phyloP scores from a whole-genome alignment of 768 basidiomycete genomes.

The Phanerodontia chrysosporium region DNA sequence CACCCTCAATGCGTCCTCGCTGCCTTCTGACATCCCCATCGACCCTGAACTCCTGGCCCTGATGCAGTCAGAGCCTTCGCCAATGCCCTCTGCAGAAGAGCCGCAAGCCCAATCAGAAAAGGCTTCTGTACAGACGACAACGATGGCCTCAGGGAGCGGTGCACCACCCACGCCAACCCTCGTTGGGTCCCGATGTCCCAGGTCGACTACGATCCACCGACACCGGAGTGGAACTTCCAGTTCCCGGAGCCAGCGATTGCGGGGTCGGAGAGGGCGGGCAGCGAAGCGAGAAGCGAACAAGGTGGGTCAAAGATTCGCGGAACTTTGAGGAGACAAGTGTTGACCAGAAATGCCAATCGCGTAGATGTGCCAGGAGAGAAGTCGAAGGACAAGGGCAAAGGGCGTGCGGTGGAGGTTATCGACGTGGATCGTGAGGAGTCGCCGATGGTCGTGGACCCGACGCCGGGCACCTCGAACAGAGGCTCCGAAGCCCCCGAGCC shows the following conservation, averaged over 20 bases:
- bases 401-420: slow-evolving; percentile 2
- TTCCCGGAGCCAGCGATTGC: slow-evolving; percentile 15
- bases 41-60: slow-evolving; percentile 21
- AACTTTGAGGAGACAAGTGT: slow-evolving; percentile 9
- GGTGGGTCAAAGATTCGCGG: slow-evolving; percentile 8
- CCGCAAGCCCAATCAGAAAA: not conserved
- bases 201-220: slow-evolving; percentile 19
- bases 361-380: not conserved
- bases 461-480: not conserved
- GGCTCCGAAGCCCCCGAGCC: not conserved
- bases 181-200: slow-evolving; percentile 24
- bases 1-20: not conserved
- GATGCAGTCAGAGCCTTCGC: not conserved
- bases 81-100: not conserved
- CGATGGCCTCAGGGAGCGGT: not conserved
- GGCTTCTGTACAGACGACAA: not conserved
- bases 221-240: slow-evolving; percentile 22
- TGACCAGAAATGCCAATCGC: slow-evolving; percentile 3
- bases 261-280: slow-evolving; percentile 1
- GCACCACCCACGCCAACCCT: slow-evolving; percentile 17
- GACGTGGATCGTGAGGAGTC: slow-evolving; percentile 6
- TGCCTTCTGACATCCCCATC: slow-evolving; percentile 11
- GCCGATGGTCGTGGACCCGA: not conserved
- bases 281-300: not conserved
- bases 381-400: slow-evolving; percentile 13